Base-by-base conservation (phyloP, 2,329 filamentous ascomycete species). In the Sporothrix pseudoabietina region DNA sequence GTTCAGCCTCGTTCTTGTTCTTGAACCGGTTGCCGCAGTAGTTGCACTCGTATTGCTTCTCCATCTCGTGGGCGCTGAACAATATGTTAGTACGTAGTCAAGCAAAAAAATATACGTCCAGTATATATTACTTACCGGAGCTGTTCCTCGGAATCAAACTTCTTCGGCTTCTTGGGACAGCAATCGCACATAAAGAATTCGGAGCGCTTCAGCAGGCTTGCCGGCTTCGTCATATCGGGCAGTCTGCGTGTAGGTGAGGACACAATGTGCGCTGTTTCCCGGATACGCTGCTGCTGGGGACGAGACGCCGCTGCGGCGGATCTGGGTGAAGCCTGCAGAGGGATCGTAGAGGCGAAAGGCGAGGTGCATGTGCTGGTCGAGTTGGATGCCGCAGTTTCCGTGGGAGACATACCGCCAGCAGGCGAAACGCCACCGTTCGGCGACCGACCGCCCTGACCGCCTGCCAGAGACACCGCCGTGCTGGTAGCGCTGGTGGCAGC, bases 1-100 rank as follows among this genome's bases (percentile, higher is more conserved):
- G 90, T 82, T 98, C 95, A 2, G 94, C 94, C 83, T 98, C 96
- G 78, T 98, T 98, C 83, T 98, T 98, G 84, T 98, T 98, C 83
- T 98, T 98, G 85, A 98, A 98, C 12, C 95, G 90, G 80, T 98
- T 98, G 57, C 92, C 92, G 81, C 95, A 98, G 80, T 93, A 98
- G 39, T 90, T 88, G 82, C 95, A 98, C 75, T 93, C 93, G 81
- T 98, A 98, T 82, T 98, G 95, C 82, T 98, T 98, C 82, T 98
- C 96, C 79, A 93, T 90, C 82, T 96, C 93, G 81, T 98, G 95
- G 61, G 91, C 85, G 76, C 95, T 98, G 79, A 8, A 14, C 1
- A 12, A 16, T n/a, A 49, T 72, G 54, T 22, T n/a, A n/a, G 19
- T n/a, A 35, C 16, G 4, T 4, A 41, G 1, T 16, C 14, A 14